phyloP scores from a whole-genome alignment of 805 yeast genomes.

The Yamadazyma olivae region DNA sequence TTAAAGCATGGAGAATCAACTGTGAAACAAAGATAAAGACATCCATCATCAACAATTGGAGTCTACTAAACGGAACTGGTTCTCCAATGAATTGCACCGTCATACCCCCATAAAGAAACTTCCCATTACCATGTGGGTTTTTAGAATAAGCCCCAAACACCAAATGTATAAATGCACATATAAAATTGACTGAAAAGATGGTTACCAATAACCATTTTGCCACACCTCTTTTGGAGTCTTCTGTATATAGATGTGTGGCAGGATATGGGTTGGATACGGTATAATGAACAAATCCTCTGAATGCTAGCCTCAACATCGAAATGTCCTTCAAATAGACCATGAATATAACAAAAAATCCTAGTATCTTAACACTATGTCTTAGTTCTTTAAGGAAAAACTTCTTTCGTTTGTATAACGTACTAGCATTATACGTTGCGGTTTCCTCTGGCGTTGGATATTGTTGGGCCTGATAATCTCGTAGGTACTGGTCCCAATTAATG shows the following conservation, averaged over 20 bases:
- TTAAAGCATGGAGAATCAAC: conserved; percentile 28
- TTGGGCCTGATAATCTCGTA: conserved; percentile 26
- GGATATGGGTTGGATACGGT: conserved; percentile 29
- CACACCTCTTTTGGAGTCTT: conserved; percentile 24
- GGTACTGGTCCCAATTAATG: conserved; percentile 15
- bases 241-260: conserved; percentile 13
- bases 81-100: conserved; percentile 41
- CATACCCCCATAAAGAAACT: conserved; percentile 29
- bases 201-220: conserved; percentile 24
- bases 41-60: conserved; percentile 28
- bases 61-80: conserved; percentile 21
- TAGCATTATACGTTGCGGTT: conserved; percentile 37
- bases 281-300: conserved; percentile 26
- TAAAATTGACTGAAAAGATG: conserved; percentile 20
- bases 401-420: conserved; percentile 41
- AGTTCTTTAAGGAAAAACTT: conserved; percentile 36
- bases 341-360: conserved; percentile 35
- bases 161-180: conserved; percentile 25
- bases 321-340: conserved; percentile 41
- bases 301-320: conserved; percentile 27
- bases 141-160: conserved; percentile 21
- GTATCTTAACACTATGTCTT: conserved; percentile 25
- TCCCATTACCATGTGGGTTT: conserved; percentile 12
- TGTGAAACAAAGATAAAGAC: conserved; percentile 23
- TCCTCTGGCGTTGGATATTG: conserved; percentile 36